Conservation (phyloP, 2,329 filamentous ascomycete species). For the Triangularia setosa region DNA sequence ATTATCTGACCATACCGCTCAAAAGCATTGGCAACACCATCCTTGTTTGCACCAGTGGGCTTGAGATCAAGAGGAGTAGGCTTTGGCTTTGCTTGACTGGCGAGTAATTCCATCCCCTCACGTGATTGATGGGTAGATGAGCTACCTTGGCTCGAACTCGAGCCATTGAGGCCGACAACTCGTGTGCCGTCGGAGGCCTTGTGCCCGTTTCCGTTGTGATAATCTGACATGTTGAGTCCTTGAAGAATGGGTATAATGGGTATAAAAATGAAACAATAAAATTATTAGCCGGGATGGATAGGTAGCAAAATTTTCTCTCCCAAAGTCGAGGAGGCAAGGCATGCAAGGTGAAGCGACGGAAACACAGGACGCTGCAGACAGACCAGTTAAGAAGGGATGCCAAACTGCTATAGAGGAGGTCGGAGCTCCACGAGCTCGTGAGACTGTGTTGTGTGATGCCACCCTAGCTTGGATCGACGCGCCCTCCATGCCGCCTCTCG, state of each 20-base stretch:
- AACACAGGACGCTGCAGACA: background rate
- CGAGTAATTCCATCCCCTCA: conserved; percentile 21
- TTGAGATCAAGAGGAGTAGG: conserved; percentile 23
- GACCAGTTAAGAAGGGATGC: background rate
- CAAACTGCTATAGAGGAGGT: background rate
- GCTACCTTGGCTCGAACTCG: conserved; percentile 7
- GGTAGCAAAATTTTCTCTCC: background rate
- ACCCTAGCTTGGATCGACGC: background rate
- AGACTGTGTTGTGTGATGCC: conserved; percentile 3
- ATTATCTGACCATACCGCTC: conserved; percentile 34
- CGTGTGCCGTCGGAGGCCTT: conserved; percentile 11
- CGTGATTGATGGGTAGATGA: conserved; percentile 5
- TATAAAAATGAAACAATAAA: background rate
- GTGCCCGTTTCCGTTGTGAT: conserved; percentile 14
- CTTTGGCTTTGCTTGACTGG: conserved; percentile 20
- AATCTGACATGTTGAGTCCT: conserved; percentile 1
- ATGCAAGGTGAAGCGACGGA: background rate
- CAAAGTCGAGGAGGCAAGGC: background rate
- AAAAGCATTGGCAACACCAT: conserved; percentile 35
- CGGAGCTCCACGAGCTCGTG: background rate
- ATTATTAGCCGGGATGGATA: background rate
- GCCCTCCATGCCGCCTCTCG: background rate
- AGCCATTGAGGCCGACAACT: background rate
- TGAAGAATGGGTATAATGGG: background rate
- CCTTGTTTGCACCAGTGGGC: conserved; percentile 28